Conservation (phyloP, 768 basidiomycete genomes). For the Epithele typhae region DNA sequence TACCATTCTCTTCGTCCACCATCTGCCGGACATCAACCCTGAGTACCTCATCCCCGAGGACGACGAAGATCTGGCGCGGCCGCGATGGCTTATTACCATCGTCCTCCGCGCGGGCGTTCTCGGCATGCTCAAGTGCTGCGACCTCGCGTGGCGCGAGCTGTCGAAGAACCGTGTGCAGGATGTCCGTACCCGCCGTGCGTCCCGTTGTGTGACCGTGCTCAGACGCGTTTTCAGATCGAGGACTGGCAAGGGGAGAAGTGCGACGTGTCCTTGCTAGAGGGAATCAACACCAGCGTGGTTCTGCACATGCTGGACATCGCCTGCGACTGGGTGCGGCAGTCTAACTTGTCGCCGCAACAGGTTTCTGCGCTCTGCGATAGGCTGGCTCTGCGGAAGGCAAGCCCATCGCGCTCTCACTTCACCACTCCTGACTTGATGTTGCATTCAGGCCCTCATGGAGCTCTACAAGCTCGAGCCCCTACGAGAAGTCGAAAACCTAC, state of each 20-base stretch:
- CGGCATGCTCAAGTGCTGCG: slow-evolving; percentile 76
- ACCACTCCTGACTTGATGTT: no score
- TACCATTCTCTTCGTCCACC: slow-evolving; percentile 71
- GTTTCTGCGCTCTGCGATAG: slow-evolving; percentile 46
- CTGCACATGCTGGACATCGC: slow-evolving; percentile 57
- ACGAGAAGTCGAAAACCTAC: slow-evolving; percentile 33
- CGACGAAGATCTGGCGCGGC: slow-evolving; percentile 41
- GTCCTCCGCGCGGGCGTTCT: slow-evolving; percentile 65
- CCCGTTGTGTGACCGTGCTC: background rate
- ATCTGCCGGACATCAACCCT: slow-evolving; percentile 55
- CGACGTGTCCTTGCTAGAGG: slow-evolving; percentile 71
- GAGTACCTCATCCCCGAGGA: slow-evolving; percentile 42
- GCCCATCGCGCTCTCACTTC: background rate
- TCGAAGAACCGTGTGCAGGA: slow-evolving; percentile 73
- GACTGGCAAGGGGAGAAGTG: slow-evolving; percentile 91
- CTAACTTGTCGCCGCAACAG: slow-evolving; percentile 4
- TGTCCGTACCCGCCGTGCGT: slow-evolving; percentile 40
- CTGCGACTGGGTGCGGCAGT: slow-evolving; percentile 47
- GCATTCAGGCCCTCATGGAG: slow-evolving; percentile 48
- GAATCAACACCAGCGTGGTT: slow-evolving; percentile 49
- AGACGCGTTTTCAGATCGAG: slow-evolving; percentile 50
- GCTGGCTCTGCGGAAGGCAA: slow-evolving; percentile 56
- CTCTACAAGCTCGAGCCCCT: slow-evolving; percentile 41
- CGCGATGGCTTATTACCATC: slow-evolving; percentile 58
- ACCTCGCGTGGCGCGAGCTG: slow-evolving; percentile 78